phyloP scores from a whole-genome alignment of 768 basidiomycete species.

The Rhodosporidiobolus sp. region DNA sequence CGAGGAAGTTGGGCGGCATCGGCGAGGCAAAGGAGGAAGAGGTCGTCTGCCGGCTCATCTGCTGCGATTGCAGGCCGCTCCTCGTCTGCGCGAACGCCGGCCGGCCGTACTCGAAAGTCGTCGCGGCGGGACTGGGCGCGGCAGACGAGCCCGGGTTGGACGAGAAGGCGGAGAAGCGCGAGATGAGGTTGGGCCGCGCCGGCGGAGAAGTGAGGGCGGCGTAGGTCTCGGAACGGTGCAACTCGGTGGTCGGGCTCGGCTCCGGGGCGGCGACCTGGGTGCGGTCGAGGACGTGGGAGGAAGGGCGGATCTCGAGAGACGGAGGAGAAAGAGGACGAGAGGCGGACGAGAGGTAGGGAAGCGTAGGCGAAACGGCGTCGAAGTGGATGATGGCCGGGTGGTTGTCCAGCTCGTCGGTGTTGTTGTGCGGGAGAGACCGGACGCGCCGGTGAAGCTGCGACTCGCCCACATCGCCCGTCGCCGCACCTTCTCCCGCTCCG shows the following conservation, averaged over 20 bases:
- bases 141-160: background rate
- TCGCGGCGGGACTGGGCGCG: background rate
- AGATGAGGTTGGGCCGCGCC: constrained; percentile 10
- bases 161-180: constrained; percentile 25
- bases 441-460: constrained; percentile 17
- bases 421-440: constrained; percentile 7
- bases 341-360: background rate
- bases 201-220: background rate
- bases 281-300: background rate
- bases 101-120: background rate
- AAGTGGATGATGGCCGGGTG: background rate
- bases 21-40: background rate
- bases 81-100: background rate
- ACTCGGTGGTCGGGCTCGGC: background rate
- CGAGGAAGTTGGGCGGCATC: background rate
- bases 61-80: background rate
- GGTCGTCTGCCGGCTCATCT: background rate
- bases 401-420: background rate
- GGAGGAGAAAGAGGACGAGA: background rate
- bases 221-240: background rate
- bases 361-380: background rate
- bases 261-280: background rate
- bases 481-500: background rate
- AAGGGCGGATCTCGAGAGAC: background rate
- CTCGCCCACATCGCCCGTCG: constrained; percentile 10